A percentile compares a stretch with the other conserved stretches of the same genome.
Evolutionary conservation across 2,329 filamentous ascomycete species (phyloP).

Genomic region (Salinomyces thailandicus): DNA sequence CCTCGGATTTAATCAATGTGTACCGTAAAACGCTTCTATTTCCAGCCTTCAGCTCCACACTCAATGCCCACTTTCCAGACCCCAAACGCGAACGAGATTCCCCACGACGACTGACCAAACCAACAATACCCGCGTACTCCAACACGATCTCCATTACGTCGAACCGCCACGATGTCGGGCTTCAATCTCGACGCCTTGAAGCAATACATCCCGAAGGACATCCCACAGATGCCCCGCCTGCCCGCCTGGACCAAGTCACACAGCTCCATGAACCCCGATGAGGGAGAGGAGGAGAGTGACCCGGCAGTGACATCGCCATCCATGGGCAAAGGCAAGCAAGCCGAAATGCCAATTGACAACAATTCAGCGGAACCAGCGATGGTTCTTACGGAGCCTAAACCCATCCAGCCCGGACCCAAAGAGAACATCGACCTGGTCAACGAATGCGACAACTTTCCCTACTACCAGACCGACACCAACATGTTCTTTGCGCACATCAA

Average conservation of each 20-base stretch:
- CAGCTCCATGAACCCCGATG: slow-evolving; percentile 12
- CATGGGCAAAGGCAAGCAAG: not conserved
- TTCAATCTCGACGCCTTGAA: slow-evolving; percentile 24
- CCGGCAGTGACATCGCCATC: not conserved
- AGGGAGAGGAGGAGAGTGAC: slow-evolving; percentile 8
- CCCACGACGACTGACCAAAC: no score
- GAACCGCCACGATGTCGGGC: slow-evolving; percentile 14
- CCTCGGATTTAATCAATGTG: no score
- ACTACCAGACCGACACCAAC: slow-evolving; percentile 51
- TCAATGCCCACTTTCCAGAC: no score
- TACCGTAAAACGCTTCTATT: no score
- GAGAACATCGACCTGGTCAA: slow-evolving; percentile 46
- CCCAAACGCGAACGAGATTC: no score
- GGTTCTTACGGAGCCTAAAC: slow-evolving; percentile 19
- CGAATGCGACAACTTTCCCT: slow-evolving; percentile 61
- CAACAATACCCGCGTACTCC: no score
- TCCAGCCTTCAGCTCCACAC: no score
- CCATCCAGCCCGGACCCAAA: slow-evolving; percentile 23
- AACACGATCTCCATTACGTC: no score
- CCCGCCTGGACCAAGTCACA: slow-evolving; percentile 17
- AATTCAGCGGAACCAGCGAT: slow-evolving; percentile 6
- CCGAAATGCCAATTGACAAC: slow-evolving; percentile 3
- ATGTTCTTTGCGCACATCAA: slow-evolving; percentile 39
- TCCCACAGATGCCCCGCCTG: slow-evolving; percentile 14
- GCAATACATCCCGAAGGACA: slow-evolving; percentile 17